Base-by-base conservation (phyloP, 495 filamentous ascomycete species). In the Articulospora tetracladia region DNA sequence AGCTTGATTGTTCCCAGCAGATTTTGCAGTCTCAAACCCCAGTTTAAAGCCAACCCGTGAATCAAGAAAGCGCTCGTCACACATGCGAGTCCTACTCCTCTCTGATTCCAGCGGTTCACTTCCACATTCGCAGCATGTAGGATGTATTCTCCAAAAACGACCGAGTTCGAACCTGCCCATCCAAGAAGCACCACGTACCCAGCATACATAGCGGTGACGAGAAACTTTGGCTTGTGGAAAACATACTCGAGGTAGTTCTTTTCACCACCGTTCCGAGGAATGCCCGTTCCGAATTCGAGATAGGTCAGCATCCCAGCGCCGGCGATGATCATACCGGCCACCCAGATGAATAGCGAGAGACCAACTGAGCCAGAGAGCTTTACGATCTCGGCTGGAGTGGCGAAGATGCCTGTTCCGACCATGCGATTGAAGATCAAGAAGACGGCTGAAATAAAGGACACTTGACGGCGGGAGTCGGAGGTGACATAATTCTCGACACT, bases 61-160 rank as follows among this genome's bases (percentile, higher is more conserved):
- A 90, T 74, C 6, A 81, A 66, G 57, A 87, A 84, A 1, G 85
- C 81, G 28, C 79, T 79, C 0, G 86, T 86, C 53, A 87, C 78
- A 68, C 85, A 87, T 6, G 82, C 86, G 48, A 90, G 67, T 0
- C 81, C 87, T 57, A 89, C 82, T 23, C 83, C 85, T 53, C 86
- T 83, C 60, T 87, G 82, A 52, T 80, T 82, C 85, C 87, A 90
- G n/a, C 83, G 78, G 60, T 80, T 80, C 8, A 82, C 79, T 48
- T 83, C 77, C 8, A 79, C 69, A 20, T 84, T 81, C 0, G 84
- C 76, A 0, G 87, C 88, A 60, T 79, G 78, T 55, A 91, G 79
- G 50, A 90, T 80, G 60, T 91, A 90, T 51, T 84, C 77, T 34
- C 86, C 86, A 51, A 91, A 91, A 19, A 88, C 79, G 63, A 90